Evolutionary conservation across 371 early-diverging fungal species (phyloP).

Genomic region (Mortierella sp.): DNA sequence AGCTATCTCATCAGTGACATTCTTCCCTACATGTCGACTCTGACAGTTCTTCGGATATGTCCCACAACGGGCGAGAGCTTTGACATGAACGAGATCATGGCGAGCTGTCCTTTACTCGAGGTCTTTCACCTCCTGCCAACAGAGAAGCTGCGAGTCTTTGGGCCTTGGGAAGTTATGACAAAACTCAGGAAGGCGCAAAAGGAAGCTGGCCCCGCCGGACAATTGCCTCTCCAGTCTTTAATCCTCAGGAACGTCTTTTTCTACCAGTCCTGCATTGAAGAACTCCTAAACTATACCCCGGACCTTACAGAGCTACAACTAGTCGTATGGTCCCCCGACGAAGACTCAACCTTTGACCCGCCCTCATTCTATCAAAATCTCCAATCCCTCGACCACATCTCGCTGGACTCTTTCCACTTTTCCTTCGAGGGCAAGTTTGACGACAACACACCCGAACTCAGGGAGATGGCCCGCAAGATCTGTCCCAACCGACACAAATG

Average conservation of each 20-base stretch:
- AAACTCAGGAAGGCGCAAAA: background rate
- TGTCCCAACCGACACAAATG: conserved; percentile 2
- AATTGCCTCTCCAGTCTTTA: background rate
- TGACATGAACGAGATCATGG: background rate
- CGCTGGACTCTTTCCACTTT: conserved; percentile 5
- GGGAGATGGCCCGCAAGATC: background rate
- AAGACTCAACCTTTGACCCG: background rate
- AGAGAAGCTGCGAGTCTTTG: conserved; percentile 3
- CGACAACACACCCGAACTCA: conserved; percentile 5
- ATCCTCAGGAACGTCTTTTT: conserved; percentile 18
- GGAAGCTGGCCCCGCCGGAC: background rate
- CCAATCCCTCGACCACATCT: conserved; percentile 2
- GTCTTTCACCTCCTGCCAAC: conserved; percentile 5
- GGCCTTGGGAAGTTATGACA: background rate
- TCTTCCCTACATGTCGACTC: conserved; percentile 7
- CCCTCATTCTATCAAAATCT: background rate
- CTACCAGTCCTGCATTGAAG: background rate
- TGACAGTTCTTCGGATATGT: conserved; percentile 7
- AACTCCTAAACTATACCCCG: background rate
- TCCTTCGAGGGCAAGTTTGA: conserved; percentile 11
- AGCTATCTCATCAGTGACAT: conserved; percentile 9
- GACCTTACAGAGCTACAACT: conserved; percentile 5
- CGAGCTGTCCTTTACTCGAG: background rate
- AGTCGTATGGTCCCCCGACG: conserved; percentile 10
- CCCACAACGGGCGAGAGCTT: conserved; percentile 2